phyloP scores from a whole-genome alignment of 495 filamentous ascomycete species.

The Pseudoneurospora amorphoporcata region DNA sequence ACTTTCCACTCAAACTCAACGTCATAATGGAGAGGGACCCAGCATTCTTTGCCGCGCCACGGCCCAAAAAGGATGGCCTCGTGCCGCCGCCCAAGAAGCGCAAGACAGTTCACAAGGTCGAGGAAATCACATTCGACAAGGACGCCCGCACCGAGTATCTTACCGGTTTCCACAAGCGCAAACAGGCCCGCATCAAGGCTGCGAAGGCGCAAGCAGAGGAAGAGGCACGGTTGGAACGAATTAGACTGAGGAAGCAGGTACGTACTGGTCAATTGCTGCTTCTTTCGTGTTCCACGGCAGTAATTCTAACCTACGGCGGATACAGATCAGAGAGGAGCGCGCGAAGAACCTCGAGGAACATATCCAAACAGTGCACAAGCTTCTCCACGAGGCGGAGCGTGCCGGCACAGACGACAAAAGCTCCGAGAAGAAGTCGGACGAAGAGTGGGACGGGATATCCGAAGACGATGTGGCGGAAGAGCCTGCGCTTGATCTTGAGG shows the following conservation, averaged over 20 bases:
- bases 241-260: conserved; percentile 64
- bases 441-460: conserved; percentile 54
- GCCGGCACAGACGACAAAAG: conserved; percentile 31
- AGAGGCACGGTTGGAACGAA: conserved; percentile 62
- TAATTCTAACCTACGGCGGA: not conserved
- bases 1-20: not conserved
- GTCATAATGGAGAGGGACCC: not conserved
- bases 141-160: conserved; percentile 72
- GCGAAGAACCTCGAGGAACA: conserved; percentile 69
- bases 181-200: conserved; percentile 68
- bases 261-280: conserved; percentile 2
- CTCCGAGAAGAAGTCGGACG: conserved; percentile 27
- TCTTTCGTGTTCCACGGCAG: not conserved
- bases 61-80: conserved; percentile 36
- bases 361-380: conserved; percentile 57
- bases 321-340: conserved; percentile 68
- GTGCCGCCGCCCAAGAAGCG: conserved; percentile 52
- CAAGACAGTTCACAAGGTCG: conserved; percentile 49
- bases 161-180: conserved; percentile 94
- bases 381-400: conserved; percentile 45
- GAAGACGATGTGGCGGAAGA: conserved; percentile 39
- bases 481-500: conserved; percentile 60
- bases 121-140: conserved; percentile 77
- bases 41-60: conserved; percentile 38
- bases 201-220: conserved; percentile 69